phyloP scores from a whole-genome alignment of 176 grass and related monocot genomes.

The Juncus effusus region DNA sequence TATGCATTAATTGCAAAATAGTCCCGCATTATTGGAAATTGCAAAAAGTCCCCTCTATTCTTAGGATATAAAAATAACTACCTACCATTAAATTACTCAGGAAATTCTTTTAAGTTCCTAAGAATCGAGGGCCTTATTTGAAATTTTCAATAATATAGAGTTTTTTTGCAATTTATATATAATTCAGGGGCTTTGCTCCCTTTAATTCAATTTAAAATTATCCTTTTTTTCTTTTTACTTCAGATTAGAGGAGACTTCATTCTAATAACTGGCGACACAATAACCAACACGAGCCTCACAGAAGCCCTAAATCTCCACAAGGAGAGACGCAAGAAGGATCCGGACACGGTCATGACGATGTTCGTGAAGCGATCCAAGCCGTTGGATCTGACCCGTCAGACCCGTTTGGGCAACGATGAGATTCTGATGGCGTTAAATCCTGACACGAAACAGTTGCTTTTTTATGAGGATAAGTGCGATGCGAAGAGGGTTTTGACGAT shows the following conservation, averaged over 20 bases:
- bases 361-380: slow-evolving; percentile 83
- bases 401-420: slow-evolving; percentile 84
- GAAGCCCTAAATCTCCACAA: slow-evolving; percentile 75
- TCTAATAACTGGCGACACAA: slow-evolving; percentile 88
- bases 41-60: no score
- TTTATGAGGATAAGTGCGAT: slow-evolving; percentile 77
- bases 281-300: slow-evolving; percentile 80
- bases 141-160: no score
- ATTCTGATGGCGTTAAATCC: slow-evolving; percentile 74
- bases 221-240: slow-evolving; percentile 19
- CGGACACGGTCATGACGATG: slow-evolving; percentile 93
- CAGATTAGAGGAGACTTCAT: slow-evolving; percentile 94
- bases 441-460: slow-evolving; percentile 75
- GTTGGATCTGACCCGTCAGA: slow-evolving; percentile 52
- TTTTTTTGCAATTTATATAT: no score
- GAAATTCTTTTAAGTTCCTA: no score
- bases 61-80: no score
- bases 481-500: slow-evolving; percentile 46
- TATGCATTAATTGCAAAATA: no score
- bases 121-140: no score
- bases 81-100: no score
- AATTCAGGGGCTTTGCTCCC: no score
- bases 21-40: no score
- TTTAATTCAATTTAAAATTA: no score
- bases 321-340: slow-evolving; percentile 85